Conservation (phyloP, 2,329 filamentous ascomycete genomes). For the Sporothrix brasiliensis region DNA sequence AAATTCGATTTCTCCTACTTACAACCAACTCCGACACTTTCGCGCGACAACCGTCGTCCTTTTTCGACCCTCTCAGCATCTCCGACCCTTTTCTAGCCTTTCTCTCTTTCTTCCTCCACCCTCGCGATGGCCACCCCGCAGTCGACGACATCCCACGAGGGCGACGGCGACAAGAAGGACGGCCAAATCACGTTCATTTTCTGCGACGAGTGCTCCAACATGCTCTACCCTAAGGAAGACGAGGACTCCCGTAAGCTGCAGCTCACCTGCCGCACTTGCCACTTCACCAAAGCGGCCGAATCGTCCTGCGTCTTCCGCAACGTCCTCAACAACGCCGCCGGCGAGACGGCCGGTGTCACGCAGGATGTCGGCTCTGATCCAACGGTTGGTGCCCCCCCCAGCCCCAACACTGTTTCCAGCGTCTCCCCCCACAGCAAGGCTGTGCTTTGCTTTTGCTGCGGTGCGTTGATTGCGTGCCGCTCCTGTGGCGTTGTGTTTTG, state of each 20-base stretch:
- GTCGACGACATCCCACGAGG: conserved; percentile 50
- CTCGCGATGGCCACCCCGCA: conserved; percentile 60
- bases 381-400: conserved; percentile 75
- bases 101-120: neutral
- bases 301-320: conserved; percentile 96
- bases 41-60: conserved; percentile 10
- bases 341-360: conserved; percentile 95
- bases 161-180: conserved; percentile 52
- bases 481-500: conserved; percentile 43
- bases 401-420: conserved; percentile 31
- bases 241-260: conserved; percentile 79
- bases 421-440: conserved; percentile 36
- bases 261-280: conserved; percentile 94
- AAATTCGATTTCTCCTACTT: neutral
- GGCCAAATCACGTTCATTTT: conserved; percentile 96
- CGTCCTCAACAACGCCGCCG: conserved; percentile 84
- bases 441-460: conserved; percentile 53
- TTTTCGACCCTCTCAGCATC: neutral
- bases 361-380: conserved; percentile 97
- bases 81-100: neutral
- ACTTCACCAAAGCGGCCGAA: conserved; percentile 82
- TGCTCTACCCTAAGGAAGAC: conserved; percentile 97
- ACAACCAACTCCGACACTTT: conserved; percentile 7
- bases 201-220: conserved; percentile 98
- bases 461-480: conserved; percentile 49